Base-by-base conservation (phyloP, 345 rosid species). In the Eucalyptus cloeziana region DNA sequence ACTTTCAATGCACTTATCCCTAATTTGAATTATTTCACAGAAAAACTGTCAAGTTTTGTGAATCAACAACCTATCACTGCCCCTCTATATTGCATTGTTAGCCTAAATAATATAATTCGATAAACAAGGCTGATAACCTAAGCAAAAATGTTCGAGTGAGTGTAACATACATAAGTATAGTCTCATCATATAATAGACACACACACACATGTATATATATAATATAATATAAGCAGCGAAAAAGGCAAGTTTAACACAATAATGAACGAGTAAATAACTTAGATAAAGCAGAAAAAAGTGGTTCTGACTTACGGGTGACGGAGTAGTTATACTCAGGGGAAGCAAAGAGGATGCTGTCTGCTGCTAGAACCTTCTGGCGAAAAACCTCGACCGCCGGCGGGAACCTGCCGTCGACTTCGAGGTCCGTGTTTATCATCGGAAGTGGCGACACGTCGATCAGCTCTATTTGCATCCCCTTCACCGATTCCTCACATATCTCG, bases 311-410 rank as follows among this genome's bases (percentile, higher is more conserved):
- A 95, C 97, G 94, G 33, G 96, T 52, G 52, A 96, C 90, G 51
- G 99, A 96, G 92, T 71, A 95, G 79, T 95, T 96, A 85, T 95
- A 95, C 91, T 96, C 97, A 2, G 97, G 97, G 5, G 94, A 95
- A 87, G 97, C 97, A 54, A 95, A 96, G 19, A 96, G 93, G 45
- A 93, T 44, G 91, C 95, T 90, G 76, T 95, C 98, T 44, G 97
- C 95, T 56, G 89, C 89, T 5, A 92, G 92, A 67, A 95, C 93
- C 91, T 94, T 93, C 83, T 89, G 92, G 37, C 97, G 95, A 91
- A 96, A 95, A 88, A 92, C 96, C 90, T 95, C 96, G 64, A 96
- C 95, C 0, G n/a, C 94, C 3, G 93, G 92, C 8, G 97, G 97
- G 86, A 88, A 95, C 83, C 92, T 90, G 43, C 97, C 97, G 81